Evolutionary conservation across 2,329 filamentous ascomycete species (phyloP).

Genomic region (Fusarium pseudograminearum): DNA sequence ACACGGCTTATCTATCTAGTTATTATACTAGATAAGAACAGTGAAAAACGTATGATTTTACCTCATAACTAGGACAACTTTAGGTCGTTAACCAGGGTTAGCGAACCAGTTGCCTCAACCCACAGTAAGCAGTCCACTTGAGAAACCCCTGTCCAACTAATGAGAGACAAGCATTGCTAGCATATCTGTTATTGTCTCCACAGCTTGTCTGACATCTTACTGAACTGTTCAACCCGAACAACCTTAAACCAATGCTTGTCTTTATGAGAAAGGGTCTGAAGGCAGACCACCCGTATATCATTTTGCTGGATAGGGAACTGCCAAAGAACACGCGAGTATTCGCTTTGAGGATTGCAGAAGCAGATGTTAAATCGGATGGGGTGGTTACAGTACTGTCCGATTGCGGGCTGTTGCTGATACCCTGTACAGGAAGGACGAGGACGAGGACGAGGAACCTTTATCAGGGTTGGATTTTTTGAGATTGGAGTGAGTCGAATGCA

Average conservation of each 20-base stretch:
- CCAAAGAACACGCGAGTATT: not conserved
- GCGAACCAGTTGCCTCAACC: too few relatives aligned
- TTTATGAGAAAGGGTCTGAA: not conserved
- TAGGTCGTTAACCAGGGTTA: too few relatives aligned
- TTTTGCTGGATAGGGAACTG: not conserved
- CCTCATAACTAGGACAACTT: too few relatives aligned
- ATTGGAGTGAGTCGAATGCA: not conserved
- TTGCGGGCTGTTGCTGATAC: not conserved
- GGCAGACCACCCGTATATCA: not conserved
- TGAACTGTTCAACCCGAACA: not conserved
- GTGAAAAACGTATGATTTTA: too few relatives aligned
- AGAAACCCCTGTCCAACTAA: too few relatives aligned
- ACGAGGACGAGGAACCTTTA: not conserved
- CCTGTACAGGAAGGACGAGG: not conserved
- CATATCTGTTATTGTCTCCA: too few relatives aligned
- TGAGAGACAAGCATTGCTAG: too few relatives aligned
- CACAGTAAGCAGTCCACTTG: too few relatives aligned
- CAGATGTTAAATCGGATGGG: not conserved
- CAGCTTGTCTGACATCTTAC: too few relatives aligned
- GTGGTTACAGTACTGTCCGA: not conserved
- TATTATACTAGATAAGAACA: too few relatives aligned
- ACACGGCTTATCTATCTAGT: too few relatives aligned
- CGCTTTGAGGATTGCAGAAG: constrained; percentile 1
- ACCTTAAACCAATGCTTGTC: not conserved
- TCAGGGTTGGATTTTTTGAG: constrained; percentile 1